Conservation (phyloP, 257 asterid genomes). For the Penstemon newberryi region DNA sequence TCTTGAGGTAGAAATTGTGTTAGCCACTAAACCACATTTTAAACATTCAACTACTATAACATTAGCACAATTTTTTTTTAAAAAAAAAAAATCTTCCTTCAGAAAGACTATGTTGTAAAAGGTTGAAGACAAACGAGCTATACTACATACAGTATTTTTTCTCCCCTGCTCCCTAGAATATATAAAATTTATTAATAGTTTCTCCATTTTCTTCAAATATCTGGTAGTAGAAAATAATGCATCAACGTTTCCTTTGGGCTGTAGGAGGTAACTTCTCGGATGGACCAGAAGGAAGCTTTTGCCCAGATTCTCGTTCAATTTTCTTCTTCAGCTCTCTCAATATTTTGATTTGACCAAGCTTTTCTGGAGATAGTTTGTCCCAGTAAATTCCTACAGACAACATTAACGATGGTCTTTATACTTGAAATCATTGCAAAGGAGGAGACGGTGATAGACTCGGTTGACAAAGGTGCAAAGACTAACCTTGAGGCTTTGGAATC, state of each 20-base stretch:
- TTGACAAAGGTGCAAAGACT: background rate
- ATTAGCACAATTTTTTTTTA: too few relatives aligned
- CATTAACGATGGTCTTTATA: background rate
- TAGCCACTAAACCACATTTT: too few relatives aligned
- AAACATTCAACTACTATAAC: too few relatives aligned
- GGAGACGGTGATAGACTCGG: background rate
- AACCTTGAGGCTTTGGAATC: constrained; percentile 94
- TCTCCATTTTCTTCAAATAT: too few relatives aligned
- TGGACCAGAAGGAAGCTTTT: constrained; percentile 76
- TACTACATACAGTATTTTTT: too few relatives aligned
- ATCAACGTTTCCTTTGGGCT: constrained; percentile 56
- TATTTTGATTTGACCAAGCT: constrained; percentile 76
- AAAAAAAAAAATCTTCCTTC: too few relatives aligned
- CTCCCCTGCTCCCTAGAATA: too few relatives aligned
- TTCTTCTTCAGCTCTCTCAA: constrained; percentile 73
- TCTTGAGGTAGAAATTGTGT: too few relatives aligned
- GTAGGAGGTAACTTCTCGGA: constrained; percentile 89
- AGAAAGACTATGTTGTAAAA: too few relatives aligned
- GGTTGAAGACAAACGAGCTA: too few relatives aligned
- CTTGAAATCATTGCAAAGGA: background rate
- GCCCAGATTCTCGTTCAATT: constrained; percentile 72
- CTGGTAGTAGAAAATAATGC: background rate
- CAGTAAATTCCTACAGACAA: constrained; percentile 70
- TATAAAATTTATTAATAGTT: too few relatives aligned
- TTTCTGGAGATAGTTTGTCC: constrained; percentile 92